Evolutionary conservation across 1,284 basidiomycete genomes (phyloP).

Genomic region (Tylopilus sp.): DNA sequence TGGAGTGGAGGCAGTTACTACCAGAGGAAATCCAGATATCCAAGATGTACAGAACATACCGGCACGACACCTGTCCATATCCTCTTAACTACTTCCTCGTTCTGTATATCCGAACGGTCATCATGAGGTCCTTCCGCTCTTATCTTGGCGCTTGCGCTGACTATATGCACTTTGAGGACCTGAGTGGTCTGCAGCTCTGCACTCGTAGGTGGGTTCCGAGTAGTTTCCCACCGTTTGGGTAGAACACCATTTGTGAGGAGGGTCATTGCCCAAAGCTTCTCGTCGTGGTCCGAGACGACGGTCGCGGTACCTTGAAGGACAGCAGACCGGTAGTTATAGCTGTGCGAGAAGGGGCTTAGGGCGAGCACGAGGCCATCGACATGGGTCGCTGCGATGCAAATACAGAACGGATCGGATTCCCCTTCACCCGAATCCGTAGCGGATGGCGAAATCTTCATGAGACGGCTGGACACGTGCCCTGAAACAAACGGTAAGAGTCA

Average conservation of each 20-base stretch:
- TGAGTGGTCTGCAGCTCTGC: slow-evolving; percentile 37
- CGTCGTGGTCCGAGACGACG: slow-evolving; percentile 25
- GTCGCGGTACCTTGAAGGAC: slow-evolving; percentile 34
- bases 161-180: slow-evolving; percentile 36
- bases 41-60: slow-evolving; percentile 17
- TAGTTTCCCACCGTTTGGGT: slow-evolving; percentile 36
- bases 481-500: neutral
- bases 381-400: slow-evolving; percentile 39
- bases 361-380: slow-evolving; percentile 37
- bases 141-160: slow-evolving; percentile 37
- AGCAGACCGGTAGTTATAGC: slow-evolving; percentile 41
- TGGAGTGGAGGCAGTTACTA: neutral
- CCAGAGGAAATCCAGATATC: neutral
- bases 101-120: slow-evolving; percentile 30
- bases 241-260: slow-evolving; percentile 36
- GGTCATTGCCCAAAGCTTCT: slow-evolving; percentile 38
- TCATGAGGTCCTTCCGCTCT: slow-evolving; percentile 37
- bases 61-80: slow-evolving; percentile 41
- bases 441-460: slow-evolving; percentile 35
- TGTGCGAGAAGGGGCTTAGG: slow-evolving; percentile 37
- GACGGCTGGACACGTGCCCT: slow-evolving; percentile 39
- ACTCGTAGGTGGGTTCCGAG: slow-evolving; percentile 33
- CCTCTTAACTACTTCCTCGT: slow-evolving; percentile 19
- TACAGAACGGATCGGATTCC: slow-evolving; percentile 18
- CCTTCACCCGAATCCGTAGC: neutral